Percentiles rank a stretch among this genome's conserved stretches.
Evolutionary conservation across 2,329 filamentous ascomycete species (phyloP).

Genomic region (Nakataea oryzae): DNA sequence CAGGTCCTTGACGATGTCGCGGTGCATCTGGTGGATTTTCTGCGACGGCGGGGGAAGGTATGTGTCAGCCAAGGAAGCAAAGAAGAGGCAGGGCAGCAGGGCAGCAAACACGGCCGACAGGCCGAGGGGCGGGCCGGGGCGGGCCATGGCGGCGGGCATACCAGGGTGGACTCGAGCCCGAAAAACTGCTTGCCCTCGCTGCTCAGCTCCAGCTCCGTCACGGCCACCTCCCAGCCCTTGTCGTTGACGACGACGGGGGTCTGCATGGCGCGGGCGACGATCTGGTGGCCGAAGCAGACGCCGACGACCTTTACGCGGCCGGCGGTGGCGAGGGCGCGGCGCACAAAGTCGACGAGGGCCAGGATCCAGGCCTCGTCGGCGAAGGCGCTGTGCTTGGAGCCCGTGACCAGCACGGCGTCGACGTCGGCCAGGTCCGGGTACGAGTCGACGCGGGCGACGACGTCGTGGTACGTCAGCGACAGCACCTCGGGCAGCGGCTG

Average conservation of each 20-base stretch:
- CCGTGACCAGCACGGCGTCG: conserved; percentile 76
- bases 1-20: conserved; percentile 59
- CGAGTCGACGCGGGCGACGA: conserved; percentile 49
- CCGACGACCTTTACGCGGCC: conserved; percentile 63
- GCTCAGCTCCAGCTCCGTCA: conserved; percentile 58
- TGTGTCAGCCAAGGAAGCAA: neutral
- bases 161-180: conserved; percentile 49
- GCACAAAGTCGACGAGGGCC: conserved; percentile 59
- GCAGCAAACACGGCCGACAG: neutral
- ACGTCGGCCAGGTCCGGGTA: conserved; percentile 67
- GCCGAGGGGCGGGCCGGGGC: too few relatives aligned
- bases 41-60: conserved; percentile 19
- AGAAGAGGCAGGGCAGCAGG: neutral
- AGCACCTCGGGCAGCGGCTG: conserved; percentile 33
- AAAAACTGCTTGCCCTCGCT: conserved; percentile 63
- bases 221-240: conserved; percentile 72
- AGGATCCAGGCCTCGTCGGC: conserved; percentile 68
- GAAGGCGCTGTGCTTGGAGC: conserved; percentile 64
- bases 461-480: conserved; percentile 55
- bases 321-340: conserved; percentile 38
- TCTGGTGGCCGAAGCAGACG: conserved; percentile 83
- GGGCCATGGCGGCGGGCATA: too few relatives aligned
- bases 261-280: conserved; percentile 64
- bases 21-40: conserved; percentile 79
- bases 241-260: conserved; percentile 55